phyloP scores from a whole-genome alignment of 2,329 filamentous ascomycete genomes.

The Diaporthe citriasiana region DNA sequence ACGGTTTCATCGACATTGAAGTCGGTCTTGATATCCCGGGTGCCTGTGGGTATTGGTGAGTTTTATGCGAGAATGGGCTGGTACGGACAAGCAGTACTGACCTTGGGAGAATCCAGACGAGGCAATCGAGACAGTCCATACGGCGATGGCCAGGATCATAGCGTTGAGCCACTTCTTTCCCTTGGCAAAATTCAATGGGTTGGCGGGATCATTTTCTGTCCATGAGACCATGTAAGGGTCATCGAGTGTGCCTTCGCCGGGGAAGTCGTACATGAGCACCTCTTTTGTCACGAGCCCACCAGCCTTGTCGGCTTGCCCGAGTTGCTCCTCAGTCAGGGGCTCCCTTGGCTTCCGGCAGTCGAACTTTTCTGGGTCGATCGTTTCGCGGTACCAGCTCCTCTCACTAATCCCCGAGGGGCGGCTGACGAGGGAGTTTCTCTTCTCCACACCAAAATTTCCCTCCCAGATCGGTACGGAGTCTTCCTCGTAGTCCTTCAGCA shows the following conservation, averaged over 20 bases:
- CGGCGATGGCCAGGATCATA: slow-evolving; percentile 56
- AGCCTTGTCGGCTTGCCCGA: slow-evolving; percentile 40
- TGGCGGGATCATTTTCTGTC: slow-evolving; percentile 61
- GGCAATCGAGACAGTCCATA: slow-evolving; percentile 58
- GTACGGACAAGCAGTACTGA: slow-evolving; percentile 46
- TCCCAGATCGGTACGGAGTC: slow-evolving; percentile 42
- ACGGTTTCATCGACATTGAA: slow-evolving; percentile 56
- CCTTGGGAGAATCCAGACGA: slow-evolving; percentile 54
- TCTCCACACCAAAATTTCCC: slow-evolving; percentile 45
- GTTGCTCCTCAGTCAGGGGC: slow-evolving; percentile 42
- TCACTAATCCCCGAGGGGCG: slow-evolving; percentile 34
- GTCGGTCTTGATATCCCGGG: slow-evolving; percentile 54
- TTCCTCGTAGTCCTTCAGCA: slow-evolving; percentile 36
- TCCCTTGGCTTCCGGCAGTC: slow-evolving; percentile 39
- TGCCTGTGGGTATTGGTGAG: slow-evolving; percentile 45
- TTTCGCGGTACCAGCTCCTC: slow-evolving; percentile 41
- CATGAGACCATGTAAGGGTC: slow-evolving; percentile 61
- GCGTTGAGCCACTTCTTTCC: slow-evolving; percentile 58
- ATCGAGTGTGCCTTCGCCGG: slow-evolving; percentile 57
- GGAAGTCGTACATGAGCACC: slow-evolving; percentile 55
- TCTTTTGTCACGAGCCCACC: slow-evolving; percentile 44
- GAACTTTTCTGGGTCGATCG: slow-evolving; percentile 43
- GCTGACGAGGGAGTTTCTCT: slow-evolving; percentile 41
- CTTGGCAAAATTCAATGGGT: slow-evolving; percentile 56
- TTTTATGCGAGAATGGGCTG: not conserved